Conservation (phyloP, 1,284 basidiomycete species). For the Hymenochaete sp. region DNA sequence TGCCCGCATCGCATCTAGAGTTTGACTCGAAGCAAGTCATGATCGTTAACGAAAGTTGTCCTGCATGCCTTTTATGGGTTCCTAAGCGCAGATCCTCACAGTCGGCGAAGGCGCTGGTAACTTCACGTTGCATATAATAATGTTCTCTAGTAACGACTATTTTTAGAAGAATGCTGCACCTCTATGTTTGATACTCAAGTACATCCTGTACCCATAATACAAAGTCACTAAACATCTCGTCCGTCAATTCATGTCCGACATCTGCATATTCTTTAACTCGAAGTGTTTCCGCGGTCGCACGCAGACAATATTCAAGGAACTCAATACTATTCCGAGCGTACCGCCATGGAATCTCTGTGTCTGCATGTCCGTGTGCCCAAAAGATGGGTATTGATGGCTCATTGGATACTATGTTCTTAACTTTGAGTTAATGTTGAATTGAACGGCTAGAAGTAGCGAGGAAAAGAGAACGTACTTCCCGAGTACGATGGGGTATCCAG, state of each 20-base stretch:
- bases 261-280: conserved; percentile 28
- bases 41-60: not conserved
- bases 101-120: too few relatives aligned
- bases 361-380: conserved; percentile 34
- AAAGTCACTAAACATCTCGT: conserved; percentile 31
- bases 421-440: not conserved
- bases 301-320: conserved; percentile 28
- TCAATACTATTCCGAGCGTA: conserved; percentile 28
- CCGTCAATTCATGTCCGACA: conserved; percentile 31
- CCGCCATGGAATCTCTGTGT: conserved; percentile 31
- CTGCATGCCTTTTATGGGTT: too few relatives aligned
- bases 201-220: conserved; percentile 32
- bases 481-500: conserved; percentile 33
- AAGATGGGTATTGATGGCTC: conserved; percentile 32
- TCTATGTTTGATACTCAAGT: not conserved
- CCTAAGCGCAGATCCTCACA: too few relatives aligned
- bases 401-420: conserved; percentile 28
- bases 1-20: conserved; percentile 9
- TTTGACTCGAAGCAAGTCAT: not conserved
- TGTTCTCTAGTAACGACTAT: too few relatives aligned
- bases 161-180: not conserved
- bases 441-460: conserved; percentile 1
- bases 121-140: not conserved
- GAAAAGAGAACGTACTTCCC: conserved; percentile 25
- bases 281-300: conserved; percentile 23